Percentiles rank a stretch among this genome's conserved stretches.
Conservation (phyloP, 2,329 filamentous ascomycete species). For the Nothophoma quercina region DNA sequence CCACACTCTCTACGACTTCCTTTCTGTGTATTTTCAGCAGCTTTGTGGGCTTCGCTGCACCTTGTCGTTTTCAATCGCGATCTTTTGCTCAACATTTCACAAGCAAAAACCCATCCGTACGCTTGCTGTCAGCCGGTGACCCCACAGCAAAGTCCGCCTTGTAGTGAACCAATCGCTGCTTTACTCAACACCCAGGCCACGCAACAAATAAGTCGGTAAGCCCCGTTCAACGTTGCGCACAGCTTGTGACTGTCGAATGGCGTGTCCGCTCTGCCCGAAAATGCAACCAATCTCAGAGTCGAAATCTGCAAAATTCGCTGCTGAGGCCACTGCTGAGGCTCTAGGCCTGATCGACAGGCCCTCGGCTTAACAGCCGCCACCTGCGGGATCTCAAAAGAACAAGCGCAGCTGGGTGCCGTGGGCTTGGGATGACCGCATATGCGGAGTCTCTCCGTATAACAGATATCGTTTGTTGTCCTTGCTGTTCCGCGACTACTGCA, state of each 20-base stretch:
- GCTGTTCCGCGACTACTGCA: conserved; percentile 14
- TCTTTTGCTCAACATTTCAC: conserved; percentile 11
- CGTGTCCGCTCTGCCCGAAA: conserved; percentile 1
- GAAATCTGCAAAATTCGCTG: conserved; percentile 4
- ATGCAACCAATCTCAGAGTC: conserved; percentile 11
- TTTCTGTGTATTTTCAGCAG: not conserved
- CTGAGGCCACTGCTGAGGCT: conserved; percentile 16
- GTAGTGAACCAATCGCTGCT: conserved; percentile 8
- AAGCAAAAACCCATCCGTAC: not conserved
- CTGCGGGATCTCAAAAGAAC: conserved; percentile 18
- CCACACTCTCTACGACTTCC: not conserved
- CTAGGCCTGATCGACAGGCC: conserved; percentile 17
- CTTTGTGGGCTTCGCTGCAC: not conserved
- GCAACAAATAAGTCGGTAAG: conserved; percentile 5
- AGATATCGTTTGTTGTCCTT: conserved; percentile 2
- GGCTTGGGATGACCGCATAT: conserved; percentile 12
- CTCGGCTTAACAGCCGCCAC: conserved; percentile 12
- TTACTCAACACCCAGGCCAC: conserved; percentile 1
- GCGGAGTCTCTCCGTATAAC: conserved; percentile 14
- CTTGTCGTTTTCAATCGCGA: not conserved
- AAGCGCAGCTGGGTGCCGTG: conserved; percentile 13
- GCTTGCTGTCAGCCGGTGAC: conserved; percentile 12
- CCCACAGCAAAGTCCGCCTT: conserved; percentile 6
- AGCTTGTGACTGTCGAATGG: conserved; percentile 7
- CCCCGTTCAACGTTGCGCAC: conserved; percentile 8